phyloP scores from a whole-genome alignment of 2,329 filamentous ascomycete genomes.

The Epichloe amarillans region DNA sequence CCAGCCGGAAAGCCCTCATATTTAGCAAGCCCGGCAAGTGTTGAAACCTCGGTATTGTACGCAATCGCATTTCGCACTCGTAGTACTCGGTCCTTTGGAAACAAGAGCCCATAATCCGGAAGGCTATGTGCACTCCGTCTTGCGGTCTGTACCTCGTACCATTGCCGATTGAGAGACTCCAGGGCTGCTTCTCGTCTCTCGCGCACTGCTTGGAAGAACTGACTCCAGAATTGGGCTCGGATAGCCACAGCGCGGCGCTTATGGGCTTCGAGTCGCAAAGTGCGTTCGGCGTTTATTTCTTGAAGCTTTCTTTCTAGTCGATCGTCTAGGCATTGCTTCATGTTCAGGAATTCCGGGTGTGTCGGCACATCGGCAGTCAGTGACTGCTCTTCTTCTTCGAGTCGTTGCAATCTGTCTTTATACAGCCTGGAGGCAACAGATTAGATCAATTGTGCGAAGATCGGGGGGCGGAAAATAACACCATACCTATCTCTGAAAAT shows the following conservation, averaged over 20 bases:
- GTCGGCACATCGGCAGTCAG: conserved; percentile 47
- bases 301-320: conserved; percentile 69
- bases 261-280: conserved; percentile 61
- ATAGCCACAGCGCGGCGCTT: conserved; percentile 66
- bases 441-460: background rate
- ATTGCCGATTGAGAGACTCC: conserved; percentile 71
- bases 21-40: conserved; percentile 82
- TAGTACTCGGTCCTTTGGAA: conserved; percentile 62
- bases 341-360: conserved; percentile 85
- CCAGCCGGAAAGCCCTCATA: conserved; percentile 93
- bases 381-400: conserved; percentile 58
- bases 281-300: conserved; percentile 59
- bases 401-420: conserved; percentile 71
- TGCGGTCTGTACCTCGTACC: conserved; percentile 86
- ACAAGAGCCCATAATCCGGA: conserved; percentile 69
- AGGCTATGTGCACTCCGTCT: conserved; percentile 69
- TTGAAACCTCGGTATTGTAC: conserved; percentile 90
- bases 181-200: conserved; percentile 71
- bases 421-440: conserved; percentile 49
- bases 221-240: conserved; percentile 73
- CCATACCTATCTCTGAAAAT: conserved; percentile 66
- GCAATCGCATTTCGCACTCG: conserved; percentile 75
- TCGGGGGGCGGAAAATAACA: background rate
- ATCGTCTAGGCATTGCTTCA: conserved; percentile 76
- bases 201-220: conserved; percentile 78